Percentiles rank a stretch among this genome's conserved stretches.
Conservation (phyloP, 129 eudicot genomes). For the Centaurea solstitialis region DNA sequence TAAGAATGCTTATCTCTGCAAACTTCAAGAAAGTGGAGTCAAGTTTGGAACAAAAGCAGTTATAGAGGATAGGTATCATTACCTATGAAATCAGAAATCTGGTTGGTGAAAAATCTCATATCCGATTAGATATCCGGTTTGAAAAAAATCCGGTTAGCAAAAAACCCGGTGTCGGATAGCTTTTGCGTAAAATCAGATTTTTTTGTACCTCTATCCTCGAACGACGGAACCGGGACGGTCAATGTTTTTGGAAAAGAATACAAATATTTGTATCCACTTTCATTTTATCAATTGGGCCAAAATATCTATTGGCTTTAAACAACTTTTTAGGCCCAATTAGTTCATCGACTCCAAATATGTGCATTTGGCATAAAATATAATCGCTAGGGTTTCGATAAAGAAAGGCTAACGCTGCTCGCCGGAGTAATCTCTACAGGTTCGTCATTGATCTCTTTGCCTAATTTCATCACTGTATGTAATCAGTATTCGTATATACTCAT, state of each 20-base stretch:
- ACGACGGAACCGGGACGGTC: too few relatives aligned
- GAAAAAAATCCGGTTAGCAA: too few relatives aligned
- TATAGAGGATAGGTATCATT: neutral
- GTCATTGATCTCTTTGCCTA: neutral
- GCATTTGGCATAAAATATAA: neutral
- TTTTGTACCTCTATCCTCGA: too few relatives aligned
- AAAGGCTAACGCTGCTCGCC: constrained; percentile 13
- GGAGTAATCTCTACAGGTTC: constrained; percentile 14
- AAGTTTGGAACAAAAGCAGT: neutral
- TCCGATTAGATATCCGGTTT: too few relatives aligned
- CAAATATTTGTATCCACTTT: too few relatives aligned
- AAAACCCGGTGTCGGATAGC: too few relatives aligned
- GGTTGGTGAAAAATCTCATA: too few relatives aligned
- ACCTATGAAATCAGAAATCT: too few relatives aligned
- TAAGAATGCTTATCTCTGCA: neutral
- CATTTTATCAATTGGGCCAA: neutral
- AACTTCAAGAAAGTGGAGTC: neutral
- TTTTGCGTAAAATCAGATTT: too few relatives aligned
- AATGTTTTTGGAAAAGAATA: too few relatives aligned
- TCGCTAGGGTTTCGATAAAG: neutral
- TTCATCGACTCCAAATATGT: neutral
- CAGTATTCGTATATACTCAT: neutral
- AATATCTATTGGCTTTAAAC: neutral
- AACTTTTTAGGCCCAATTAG: neutral
- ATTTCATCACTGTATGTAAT: neutral